A percentile compares a stretch with the other conserved stretches of the same genome.
Evolutionary conservation across 2,329 filamentous ascomycete species (phyloP).

Genomic region (Boeremia lycopersici): DNA sequence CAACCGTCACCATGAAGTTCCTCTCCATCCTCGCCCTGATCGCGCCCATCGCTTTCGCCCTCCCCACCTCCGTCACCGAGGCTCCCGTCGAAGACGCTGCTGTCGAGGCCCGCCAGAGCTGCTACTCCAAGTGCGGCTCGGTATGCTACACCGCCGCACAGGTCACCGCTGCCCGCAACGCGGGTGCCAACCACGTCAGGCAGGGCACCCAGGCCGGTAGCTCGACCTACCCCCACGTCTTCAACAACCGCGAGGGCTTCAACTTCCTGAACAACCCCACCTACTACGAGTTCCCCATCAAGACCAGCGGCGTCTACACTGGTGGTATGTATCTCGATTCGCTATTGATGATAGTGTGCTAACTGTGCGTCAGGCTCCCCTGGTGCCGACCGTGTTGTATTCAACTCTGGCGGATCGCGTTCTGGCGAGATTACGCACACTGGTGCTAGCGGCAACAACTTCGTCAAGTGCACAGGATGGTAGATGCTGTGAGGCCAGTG

Average conservation of each 20-base stretch:
- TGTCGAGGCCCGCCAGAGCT: slow-evolving; percentile 48
- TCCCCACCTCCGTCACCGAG: slow-evolving; percentile 22
- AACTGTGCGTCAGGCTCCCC: slow-evolving; percentile 57
- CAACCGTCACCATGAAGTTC: slow-evolving; percentile 25
- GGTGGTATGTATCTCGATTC: slow-evolving; percentile 53
- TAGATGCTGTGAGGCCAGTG: slow-evolving; percentile 5
- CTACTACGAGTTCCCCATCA: slow-evolving; percentile 69
- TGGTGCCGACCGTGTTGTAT: slow-evolving; percentile 70
- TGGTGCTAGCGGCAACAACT: slow-evolving; percentile 70
- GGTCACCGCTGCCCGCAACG: slow-evolving; percentile 57
- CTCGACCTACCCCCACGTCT: slow-evolving; percentile 63
- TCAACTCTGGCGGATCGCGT: slow-evolving; percentile 62
- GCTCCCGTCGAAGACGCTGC: slow-evolving; percentile 12
- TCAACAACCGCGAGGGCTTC: slow-evolving; percentile 69
- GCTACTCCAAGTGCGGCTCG: slow-evolving; percentile 61
- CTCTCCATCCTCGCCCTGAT: slow-evolving; percentile 27
- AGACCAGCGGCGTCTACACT: slow-evolving; percentile 58
- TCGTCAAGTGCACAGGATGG: slow-evolving; percentile 64
- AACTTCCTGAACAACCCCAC: slow-evolving; percentile 62
- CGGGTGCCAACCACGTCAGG: slow-evolving; percentile 59
- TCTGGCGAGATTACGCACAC: slow-evolving; percentile 74
- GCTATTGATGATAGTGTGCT: not conserved
- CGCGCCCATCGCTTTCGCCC: slow-evolving; percentile 24
- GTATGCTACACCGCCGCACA: slow-evolving; percentile 58
- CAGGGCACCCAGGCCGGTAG: slow-evolving; percentile 46